phyloP scores from a whole-genome alignment of 2,329 filamentous ascomycete species.

The Xenoacremonium recifei region DNA sequence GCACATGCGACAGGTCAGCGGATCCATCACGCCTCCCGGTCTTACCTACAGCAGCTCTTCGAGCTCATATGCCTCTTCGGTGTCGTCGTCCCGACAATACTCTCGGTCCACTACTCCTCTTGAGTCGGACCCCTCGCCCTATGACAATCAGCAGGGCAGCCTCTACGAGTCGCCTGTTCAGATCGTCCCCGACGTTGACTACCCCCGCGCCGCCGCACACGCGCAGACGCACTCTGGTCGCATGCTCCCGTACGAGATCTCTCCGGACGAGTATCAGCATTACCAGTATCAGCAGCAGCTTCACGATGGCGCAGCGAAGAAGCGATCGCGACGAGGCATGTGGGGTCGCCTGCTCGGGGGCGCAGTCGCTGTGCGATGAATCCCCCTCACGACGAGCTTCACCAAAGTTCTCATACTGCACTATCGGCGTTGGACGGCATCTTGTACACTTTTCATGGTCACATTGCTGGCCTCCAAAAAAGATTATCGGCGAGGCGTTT shows the following conservation, averaged over 20 bases:
- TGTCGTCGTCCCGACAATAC: conserved; percentile 47
- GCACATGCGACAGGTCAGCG: conserved; percentile 37
- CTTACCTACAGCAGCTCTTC: conserved; percentile 49
- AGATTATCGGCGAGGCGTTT: conserved; percentile 23
- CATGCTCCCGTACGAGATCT: conserved; percentile 56
- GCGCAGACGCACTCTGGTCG: conserved; percentile 26
- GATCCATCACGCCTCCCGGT: conserved; percentile 40
- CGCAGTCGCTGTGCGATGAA: conserved; percentile 40
- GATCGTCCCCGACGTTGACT: conserved; percentile 40
- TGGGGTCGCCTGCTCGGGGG: conserved; percentile 54
- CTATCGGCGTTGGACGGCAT: conserved; percentile 21
- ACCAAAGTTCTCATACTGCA: conserved; percentile 12
- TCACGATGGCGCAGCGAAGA: conserved; percentile 46
- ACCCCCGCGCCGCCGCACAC: conserved; percentile 37
- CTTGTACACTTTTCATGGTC: conserved; percentile 19
- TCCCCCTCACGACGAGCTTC: conserved; percentile 6
- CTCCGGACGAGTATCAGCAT: conserved; percentile 47
- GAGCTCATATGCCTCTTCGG: conserved; percentile 50
- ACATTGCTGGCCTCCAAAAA: too few species aligned
- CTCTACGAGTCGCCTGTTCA: conserved; percentile 51
- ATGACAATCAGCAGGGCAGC: conserved; percentile 35
- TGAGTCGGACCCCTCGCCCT: conserved; percentile 42
- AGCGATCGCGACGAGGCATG: conserved; percentile 51
- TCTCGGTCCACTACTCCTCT: conserved; percentile 54
- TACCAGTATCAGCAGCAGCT: conserved; percentile 32